Conservation (phyloP, 2,329 filamentous ascomycete genomes). For the Didymella sp. region DNA sequence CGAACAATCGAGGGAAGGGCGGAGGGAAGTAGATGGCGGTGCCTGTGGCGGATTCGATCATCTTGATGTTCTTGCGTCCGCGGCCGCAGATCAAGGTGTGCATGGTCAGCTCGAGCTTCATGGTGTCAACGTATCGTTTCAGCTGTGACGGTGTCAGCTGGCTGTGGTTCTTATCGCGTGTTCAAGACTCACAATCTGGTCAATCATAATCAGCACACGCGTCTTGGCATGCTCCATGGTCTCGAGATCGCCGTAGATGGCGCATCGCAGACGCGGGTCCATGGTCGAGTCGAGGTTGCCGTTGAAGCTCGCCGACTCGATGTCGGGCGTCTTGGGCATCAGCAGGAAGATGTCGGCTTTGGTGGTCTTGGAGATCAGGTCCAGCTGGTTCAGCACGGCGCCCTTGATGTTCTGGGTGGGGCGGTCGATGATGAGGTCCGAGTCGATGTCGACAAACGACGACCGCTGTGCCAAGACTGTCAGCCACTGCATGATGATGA, state of each 20-base stretch:
- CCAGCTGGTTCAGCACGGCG: slow-evolving; percentile 81
- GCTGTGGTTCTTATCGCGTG: slow-evolving; percentile 26
- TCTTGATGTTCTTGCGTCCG: slow-evolving; percentile 95
- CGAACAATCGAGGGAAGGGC: slow-evolving; percentile 88
- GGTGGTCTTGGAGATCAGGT: slow-evolving; percentile 84
- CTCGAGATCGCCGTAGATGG: slow-evolving; percentile 94
- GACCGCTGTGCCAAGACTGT: slow-evolving; percentile 70
- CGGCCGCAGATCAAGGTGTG: slow-evolving; percentile 93
- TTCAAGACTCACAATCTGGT: slow-evolving; percentile 74
- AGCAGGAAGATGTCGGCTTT: slow-evolving; percentile 97
- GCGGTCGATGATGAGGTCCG: slow-evolving; percentile 84
- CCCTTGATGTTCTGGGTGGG: slow-evolving; percentile 71
- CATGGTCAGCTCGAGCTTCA: slow-evolving; percentile 83
- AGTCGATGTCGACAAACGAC: slow-evolving; percentile 91
- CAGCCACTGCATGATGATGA: slow-evolving; percentile 31
- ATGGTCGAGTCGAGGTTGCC: slow-evolving; percentile 78
- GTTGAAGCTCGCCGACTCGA: slow-evolving; percentile 77
- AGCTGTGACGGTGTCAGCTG: slow-evolving; percentile 62
- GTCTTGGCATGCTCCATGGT: slow-evolving; percentile 98
- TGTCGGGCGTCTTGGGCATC: slow-evolving; percentile 82
- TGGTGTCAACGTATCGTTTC: slow-evolving; percentile 75
- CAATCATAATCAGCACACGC: slow-evolving; percentile 93
- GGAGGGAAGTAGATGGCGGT: slow-evolving; percentile 98
- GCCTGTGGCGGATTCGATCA: slow-evolving; percentile 93
- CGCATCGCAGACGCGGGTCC: slow-evolving; percentile 88